Evolutionary conservation across 1,284 basidiomycete genomes (phyloP), one percentile per base, ranked within the genome.

Genomic region (Ustanciosporium gigantosporum): DNA sequence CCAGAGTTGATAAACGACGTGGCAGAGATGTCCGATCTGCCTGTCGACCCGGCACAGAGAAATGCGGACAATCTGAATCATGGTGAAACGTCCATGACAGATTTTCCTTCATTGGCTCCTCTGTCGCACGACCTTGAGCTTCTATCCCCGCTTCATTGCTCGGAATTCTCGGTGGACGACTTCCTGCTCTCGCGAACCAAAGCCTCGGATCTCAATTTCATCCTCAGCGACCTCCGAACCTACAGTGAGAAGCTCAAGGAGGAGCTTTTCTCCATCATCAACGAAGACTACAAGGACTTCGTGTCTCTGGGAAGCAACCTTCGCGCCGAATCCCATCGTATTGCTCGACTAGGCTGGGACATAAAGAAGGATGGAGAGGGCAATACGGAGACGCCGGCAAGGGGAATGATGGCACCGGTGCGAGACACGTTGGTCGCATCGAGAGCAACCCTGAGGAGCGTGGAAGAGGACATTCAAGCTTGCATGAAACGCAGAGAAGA

Each of bases 231-330:
- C 75, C 82, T 98, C 14, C 84, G 91, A 23, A 86, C 88, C 48
- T 96, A 96, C 79, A 82, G 91, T 49, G 84, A 85, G 0, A 82
- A 83, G 14, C 80, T 98, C 66, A 91, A 93, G 73, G 89, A 92
- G 75, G 91, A 95, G 76, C 84, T 98, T 23, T 90, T 96, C 23
- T 87, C 86, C 73, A 85, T 97, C 74, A 96, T 98, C 79, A 96
- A 98, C 78, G 88, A 92, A 72, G 93, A 97, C 79, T 97, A 97
- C 78, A 91, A 92, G 78, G 92, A 92, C 35, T 97, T 97, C 78
- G 95, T 98, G 65, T 91, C 89, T 66, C 82, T 98, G 20, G 93
- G 92, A 3, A 59, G 50, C 41, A 53, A 47, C 25, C 47, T 65
- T 47, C 50, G 55, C 21, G 27, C 61, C 1, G 61, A 65, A 24